Evolutionary conservation across 2,329 filamentous ascomycete species (phyloP).

Genomic region (Aureobasidium subglaciale): DNA sequence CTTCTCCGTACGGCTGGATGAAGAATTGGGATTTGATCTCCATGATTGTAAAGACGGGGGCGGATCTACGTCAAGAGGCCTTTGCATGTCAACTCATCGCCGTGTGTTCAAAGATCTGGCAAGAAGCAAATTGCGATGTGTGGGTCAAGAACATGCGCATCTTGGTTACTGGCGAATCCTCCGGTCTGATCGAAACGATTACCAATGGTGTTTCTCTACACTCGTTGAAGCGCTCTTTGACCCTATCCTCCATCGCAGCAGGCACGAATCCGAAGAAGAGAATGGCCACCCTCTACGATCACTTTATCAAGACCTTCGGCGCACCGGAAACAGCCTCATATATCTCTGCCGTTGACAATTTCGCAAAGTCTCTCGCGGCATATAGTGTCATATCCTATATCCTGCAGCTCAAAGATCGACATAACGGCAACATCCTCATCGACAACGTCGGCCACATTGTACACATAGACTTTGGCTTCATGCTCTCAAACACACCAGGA

Average conservation of each 20-base stretch:
- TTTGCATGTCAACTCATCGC: slow-evolving; percentile 81
- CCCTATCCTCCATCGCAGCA: slow-evolving; percentile 64
- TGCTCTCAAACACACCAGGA: slow-evolving; percentile 79
- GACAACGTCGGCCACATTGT: slow-evolving; percentile 82
- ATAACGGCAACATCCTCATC: slow-evolving; percentile 81
- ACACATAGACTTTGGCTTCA: slow-evolving; percentile 85
- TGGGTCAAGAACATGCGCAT: slow-evolving; percentile 88
- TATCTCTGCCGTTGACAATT: slow-evolving; percentile 65
- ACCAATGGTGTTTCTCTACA: slow-evolving; percentile 84
- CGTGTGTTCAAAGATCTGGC: slow-evolving; percentile 76
- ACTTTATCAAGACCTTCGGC: slow-evolving; percentile 74
- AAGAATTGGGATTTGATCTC: slow-evolving; percentile 84
- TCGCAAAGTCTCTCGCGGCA: slow-evolving; percentile 72
- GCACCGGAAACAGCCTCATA: slow-evolving; percentile 62
- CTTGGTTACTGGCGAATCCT: slow-evolving; percentile 76
- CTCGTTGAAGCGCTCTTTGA: slow-evolving; percentile 74
- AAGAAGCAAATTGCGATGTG: slow-evolving; percentile 66
- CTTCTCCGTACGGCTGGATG: slow-evolving; percentile 81
- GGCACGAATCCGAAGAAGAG: slow-evolving; percentile 66
- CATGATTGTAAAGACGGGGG: slow-evolving; percentile 81
- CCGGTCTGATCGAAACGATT: slow-evolving; percentile 79
- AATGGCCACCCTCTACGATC: slow-evolving; percentile 73
- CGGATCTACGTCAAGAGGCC: slow-evolving; percentile 74
- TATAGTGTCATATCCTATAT: slow-evolving; percentile 83
- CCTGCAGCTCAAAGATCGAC: slow-evolving; percentile 75